Conservation (phyloP, 352 stramenopile genomes). For the Pythium folliculosum region DNA sequence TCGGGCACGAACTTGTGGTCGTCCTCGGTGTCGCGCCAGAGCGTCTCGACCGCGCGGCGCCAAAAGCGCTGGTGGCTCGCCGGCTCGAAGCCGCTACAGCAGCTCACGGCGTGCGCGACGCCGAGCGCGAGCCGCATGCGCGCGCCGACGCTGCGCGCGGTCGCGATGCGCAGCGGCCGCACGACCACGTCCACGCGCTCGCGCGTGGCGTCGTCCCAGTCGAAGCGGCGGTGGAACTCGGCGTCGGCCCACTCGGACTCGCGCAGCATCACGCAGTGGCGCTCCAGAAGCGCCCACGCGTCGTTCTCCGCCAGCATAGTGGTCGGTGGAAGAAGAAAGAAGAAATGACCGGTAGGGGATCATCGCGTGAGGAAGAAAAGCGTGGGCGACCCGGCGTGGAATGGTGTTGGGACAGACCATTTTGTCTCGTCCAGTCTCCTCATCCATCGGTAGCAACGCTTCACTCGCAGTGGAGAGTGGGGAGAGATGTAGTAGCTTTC, state of each 20-base stretch:
- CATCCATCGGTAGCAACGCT: too few species aligned
- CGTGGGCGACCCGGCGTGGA: too few species aligned
- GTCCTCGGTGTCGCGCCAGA: background rate
- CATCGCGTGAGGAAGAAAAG: too few species aligned
- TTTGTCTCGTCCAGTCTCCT: too few species aligned
- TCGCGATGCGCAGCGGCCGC: background rate
- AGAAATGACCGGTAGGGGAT: too few species aligned
- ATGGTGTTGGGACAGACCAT: too few species aligned
- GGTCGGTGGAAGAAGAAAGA: too few species aligned
- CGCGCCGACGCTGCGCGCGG: background rate
- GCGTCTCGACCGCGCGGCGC: background rate
- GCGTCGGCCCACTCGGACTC: background rate
- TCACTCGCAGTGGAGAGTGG: too few species aligned
- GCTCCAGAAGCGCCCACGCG: background rate
- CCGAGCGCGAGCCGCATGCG: background rate
- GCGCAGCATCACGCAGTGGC: background rate
- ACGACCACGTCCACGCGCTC: background rate
- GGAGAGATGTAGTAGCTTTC: too few species aligned
- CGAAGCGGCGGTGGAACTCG: background rate
- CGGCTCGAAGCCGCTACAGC: slow-evolving; percentile 5
- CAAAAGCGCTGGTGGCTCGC: background rate
- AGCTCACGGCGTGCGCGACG: slow-evolving; percentile 3
- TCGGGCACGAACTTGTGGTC: too few species aligned
- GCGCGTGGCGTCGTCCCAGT: background rate
- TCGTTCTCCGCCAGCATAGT: background rate